Base-by-base conservation (phyloP, 805 yeast species). In the Candida nanaspora region DNA sequence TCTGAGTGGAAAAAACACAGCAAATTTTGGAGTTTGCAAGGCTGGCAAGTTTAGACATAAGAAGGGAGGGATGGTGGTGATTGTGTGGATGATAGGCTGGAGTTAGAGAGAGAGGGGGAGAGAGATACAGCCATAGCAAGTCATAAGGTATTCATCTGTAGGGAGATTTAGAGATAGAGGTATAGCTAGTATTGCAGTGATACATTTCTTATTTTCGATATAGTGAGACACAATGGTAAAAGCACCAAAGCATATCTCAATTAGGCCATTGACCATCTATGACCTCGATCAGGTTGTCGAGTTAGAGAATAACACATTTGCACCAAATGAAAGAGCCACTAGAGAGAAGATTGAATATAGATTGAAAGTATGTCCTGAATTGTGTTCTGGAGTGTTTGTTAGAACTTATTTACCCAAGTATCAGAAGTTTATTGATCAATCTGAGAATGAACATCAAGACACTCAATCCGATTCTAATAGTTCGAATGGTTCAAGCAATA, bases 311-410 rank as follows among this genome's bases (percentile, higher is more conserved):
- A 57, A 62, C 37, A 87, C 94, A 6, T 87, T 89, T 61, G 78
- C 84, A 2, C 78, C 75, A 28, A 56, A 62, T 13, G 95, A 87
- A 63, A 70, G 94, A 43, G 81, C 86, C 34, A 58, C 85, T 11
- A 55, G 53, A n/a, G 86, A 79, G 38, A 80, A 74, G 48, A 61
- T 78, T 41, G 65, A 63, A 47, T 91, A 86, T 66, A 72, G 97
- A 51, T 69, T 91, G 47, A 71, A 72, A 1, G 78, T 68, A 4
- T 89, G 97, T 58, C 98, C 98, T 9, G 98, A 91, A 59, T 73
- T 91, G 42, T 79, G 93, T 48, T 78, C 89, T 6, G 98, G 98
- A 2, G 69, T 93, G 42, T 93, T 91, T 55, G 69, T 87, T 39
- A 71, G 96, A 55, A 77, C 77, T 41, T 83, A 82, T 61, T 67